Base-by-base conservation (phyloP, 257 asterid species). In the Marsdenia floribunda region DNA sequence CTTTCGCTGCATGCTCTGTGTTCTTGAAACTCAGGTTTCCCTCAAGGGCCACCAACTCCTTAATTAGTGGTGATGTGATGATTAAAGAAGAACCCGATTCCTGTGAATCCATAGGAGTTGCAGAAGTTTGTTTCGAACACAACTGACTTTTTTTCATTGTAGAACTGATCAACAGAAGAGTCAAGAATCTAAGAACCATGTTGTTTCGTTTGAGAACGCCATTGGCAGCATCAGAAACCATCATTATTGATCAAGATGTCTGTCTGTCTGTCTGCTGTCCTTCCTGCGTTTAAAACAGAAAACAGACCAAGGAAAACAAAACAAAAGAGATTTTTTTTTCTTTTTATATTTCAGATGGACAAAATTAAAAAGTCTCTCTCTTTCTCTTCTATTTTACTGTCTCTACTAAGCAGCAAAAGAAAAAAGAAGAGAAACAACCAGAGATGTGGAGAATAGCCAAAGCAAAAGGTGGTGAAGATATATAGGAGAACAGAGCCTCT, bases 1-100 rank as follows among this genome's bases (percentile, higher is more conserved):
- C 98, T 71, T 77, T 89, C 1, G 97, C 86, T 12, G 93, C 96
- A 53, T 77, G 80, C 59, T 85, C 86, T 2, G 79, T 12, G 72
- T 86, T 83, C 8, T 80, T 70, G 68, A 87, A 91, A 71, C 82
- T 79, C 64, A 91, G 61, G 52, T 80, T 71, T 12, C 98, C 98
- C 22, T 90, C 91, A 19, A 89, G 85, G 1, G 8, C 79, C 63
- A 88, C 79, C 63, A 88, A 77, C 65, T 72, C 78, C n/a, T 73
- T 74, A 2, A 90, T 44, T 44, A 90, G 75, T 42, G 87, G 80
- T 44, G 92, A 80, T 53, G 57, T 81, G 53, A 61, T 58, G 73
- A 75, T 76, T 38, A 86, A 61, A 71, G 76, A 79, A 21, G 76
- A 55, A 66, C 73, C 86, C 70, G 73, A 63, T 14, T 3, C 11